Evolutionary conservation across 2,329 filamentous ascomycete species (phyloP).

Genomic region (Cladosporium oxysporum): DNA sequence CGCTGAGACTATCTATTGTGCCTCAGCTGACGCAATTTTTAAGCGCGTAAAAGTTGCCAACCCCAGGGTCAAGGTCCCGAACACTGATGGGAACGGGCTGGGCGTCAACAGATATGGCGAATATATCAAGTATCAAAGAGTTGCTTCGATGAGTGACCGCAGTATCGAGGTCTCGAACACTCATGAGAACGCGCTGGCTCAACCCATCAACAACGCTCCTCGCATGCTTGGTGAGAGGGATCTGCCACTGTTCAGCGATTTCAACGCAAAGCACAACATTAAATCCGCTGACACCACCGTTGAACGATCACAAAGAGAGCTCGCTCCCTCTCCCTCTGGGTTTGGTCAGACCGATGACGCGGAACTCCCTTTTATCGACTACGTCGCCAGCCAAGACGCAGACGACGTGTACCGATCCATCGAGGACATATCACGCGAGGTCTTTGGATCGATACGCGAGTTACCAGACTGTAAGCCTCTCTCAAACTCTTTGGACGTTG

Average conservation of each 20-base stretch:
- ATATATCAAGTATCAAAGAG: too few species aligned
- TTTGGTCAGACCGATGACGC: slow-evolving; percentile 16
- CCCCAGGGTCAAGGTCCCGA: too few species aligned
- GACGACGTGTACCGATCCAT: slow-evolving; percentile 25
- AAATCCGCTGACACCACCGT: slow-evolving; percentile 4
- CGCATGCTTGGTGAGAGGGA: background rate
- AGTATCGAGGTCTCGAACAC: background rate
- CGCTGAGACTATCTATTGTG: too few species aligned
- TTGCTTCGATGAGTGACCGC: background rate
- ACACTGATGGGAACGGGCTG: too few species aligned
- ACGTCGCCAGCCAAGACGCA: slow-evolving; percentile 19
- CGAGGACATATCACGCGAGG: slow-evolving; percentile 23
- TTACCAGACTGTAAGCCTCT: slow-evolving; percentile 28
- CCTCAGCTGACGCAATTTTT: too few species aligned
- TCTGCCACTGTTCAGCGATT: slow-evolving; percentile 12
- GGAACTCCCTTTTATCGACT: background rate
- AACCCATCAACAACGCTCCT: background rate
- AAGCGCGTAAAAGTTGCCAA: too few species aligned
- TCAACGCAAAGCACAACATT: slow-evolving; percentile 2
- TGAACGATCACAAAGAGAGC: slow-evolving; percentile 16
- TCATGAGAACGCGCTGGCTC: background rate
- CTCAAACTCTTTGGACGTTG: slow-evolving; percentile 2
- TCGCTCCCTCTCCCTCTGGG: slow-evolving; percentile 18
- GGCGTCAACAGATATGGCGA: too few species aligned
- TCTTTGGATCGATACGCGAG: slow-evolving; percentile 25